These are phyloP conservation scores for Penicillium sp. DNA, from an alignment of 2,329 filamentous ascomycete species.

Conservation along the genomic window DNA sequence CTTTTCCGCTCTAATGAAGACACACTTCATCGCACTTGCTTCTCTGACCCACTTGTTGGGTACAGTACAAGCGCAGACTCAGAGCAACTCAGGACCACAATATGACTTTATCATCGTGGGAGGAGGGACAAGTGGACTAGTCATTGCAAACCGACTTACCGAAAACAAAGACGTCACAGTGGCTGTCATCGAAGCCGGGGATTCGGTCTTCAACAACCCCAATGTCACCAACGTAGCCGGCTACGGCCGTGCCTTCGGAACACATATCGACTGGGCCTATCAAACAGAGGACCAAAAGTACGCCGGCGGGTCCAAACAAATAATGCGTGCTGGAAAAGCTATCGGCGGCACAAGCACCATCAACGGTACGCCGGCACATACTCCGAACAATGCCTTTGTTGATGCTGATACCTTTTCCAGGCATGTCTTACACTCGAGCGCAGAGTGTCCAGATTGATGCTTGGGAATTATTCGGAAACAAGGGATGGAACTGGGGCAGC, in stretches of 20 bases:
- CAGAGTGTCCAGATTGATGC: slow-evolving; percentile 41
- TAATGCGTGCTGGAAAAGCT: slow-evolving; percentile 46
- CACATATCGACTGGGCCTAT: slow-evolving; percentile 47
- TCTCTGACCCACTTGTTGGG: slow-evolving; percentile 9
- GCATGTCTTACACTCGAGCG: slow-evolving; percentile 43
- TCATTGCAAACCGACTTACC: slow-evolving; percentile 38
- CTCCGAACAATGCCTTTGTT: background rate
- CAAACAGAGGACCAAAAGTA: slow-evolving; percentile 45
- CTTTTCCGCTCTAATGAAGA: slow-evolving; percentile 1
- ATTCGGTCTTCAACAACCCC: slow-evolving; percentile 30
- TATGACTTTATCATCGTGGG: slow-evolving; percentile 42
- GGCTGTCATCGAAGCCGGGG: slow-evolving; percentile 36
- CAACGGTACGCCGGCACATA: slow-evolving; percentile 35
- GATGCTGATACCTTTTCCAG: slow-evolving; percentile 17
- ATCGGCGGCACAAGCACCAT: slow-evolving; percentile 49
- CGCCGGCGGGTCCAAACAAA: slow-evolving; percentile 33
- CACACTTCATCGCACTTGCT: slow-evolving; percentile 8
- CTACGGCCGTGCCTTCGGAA: slow-evolving; percentile 34
- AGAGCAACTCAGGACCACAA: slow-evolving; percentile 5
- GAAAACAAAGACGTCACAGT: slow-evolving; percentile 33
- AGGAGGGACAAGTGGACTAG: slow-evolving; percentile 39
- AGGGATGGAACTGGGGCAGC: slow-evolving; percentile 36
- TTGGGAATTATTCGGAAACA: slow-evolving; percentile 38
- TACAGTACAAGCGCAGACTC: slow-evolving; percentile 11
- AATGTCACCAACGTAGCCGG: slow-evolving; percentile 31